Evolutionary conservation across 495 filamentous ascomycete genomes (phyloP).

Genomic region (Aspergillus egyptiacus): DNA sequence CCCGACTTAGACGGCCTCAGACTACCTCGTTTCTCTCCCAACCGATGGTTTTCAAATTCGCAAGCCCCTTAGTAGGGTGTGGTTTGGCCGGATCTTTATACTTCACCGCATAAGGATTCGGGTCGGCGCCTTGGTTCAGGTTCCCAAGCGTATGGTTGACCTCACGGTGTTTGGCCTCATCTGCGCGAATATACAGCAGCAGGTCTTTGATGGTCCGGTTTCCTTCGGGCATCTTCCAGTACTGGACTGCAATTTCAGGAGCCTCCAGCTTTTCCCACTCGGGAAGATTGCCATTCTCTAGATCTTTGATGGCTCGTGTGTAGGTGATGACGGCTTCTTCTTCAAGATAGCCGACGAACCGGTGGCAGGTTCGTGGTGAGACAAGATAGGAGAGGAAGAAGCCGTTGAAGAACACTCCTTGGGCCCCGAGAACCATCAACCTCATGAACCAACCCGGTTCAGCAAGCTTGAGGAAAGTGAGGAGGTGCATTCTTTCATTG

Average conservation of each 20-base stretch:
- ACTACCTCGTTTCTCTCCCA: slow-evolving; percentile 84
- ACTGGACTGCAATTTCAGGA: slow-evolving; percentile 80
- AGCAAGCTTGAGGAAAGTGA: slow-evolving; percentile 90
- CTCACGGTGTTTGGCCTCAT: slow-evolving; percentile 95
- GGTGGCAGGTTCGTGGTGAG: slow-evolving; percentile 83
- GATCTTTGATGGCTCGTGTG: slow-evolving; percentile 74
- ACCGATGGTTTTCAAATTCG: slow-evolving; percentile 59
- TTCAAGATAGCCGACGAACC: slow-evolving; percentile 95
- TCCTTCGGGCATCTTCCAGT: slow-evolving; percentile 90
- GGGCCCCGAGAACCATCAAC: slow-evolving; percentile 73
- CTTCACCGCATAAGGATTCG: slow-evolving; percentile 79
- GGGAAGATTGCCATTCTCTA: slow-evolving; percentile 77
- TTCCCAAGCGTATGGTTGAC: slow-evolving; percentile 95
- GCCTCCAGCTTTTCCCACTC: slow-evolving; percentile 74
- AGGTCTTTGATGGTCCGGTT: slow-evolving; percentile 78
- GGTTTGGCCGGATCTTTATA: slow-evolving; percentile 60
- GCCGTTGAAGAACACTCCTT: slow-evolving; percentile 89
- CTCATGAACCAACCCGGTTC: slow-evolving; percentile 89
- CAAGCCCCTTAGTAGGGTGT: slow-evolving; percentile 65
- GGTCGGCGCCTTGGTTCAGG: slow-evolving; percentile 72
- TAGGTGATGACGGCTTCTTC: slow-evolving; percentile 97
- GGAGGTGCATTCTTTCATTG: slow-evolving; percentile 94
- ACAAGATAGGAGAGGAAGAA: slow-evolving; percentile 87
- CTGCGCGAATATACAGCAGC: slow-evolving; percentile 80
- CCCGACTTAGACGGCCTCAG: slow-evolving; percentile 26